Evolutionary conservation across 441 rosid species (phyloP).

Genomic region (Populus hybrid): DNA sequence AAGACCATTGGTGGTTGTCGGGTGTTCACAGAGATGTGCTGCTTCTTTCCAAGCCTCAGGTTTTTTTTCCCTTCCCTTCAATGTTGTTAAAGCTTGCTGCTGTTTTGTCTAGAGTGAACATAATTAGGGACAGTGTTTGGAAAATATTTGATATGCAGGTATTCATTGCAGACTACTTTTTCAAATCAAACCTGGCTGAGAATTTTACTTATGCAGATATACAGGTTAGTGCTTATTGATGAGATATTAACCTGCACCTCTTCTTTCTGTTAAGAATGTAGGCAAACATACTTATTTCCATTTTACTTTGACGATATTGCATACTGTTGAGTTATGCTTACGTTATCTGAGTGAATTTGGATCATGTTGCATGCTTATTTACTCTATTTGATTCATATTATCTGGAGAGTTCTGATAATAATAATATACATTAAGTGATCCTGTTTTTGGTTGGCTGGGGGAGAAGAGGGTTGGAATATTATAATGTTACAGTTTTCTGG

Average conservation of each 20-base stretch:
- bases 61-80: slow-evolving; percentile 18
- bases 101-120: neutral
- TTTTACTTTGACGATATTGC: neutral
- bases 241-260: neutral
- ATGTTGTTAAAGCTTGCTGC: neutral
- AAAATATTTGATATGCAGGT: slow-evolving; percentile 53
- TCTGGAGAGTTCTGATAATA: neutral
- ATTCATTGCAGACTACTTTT: slow-evolving; percentile 85
- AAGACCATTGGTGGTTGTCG: slow-evolving; percentile 99
- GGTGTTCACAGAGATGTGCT: slow-evolving; percentile 97
- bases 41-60: slow-evolving; percentile 96
- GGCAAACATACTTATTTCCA: neutral
- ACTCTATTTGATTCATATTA: neutral
- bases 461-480: neutral
- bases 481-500: neutral
- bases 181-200: slow-evolving; percentile 68
- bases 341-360: neutral
- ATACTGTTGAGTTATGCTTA: neutral
- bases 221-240: slow-evolving; percentile 46
- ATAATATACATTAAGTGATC: neutral
- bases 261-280: neutral
- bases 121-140: neutral
- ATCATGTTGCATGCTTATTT: slow-evolving; percentile 2
- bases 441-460: neutral
- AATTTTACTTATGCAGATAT: slow-evolving; percentile 70